A percentile compares a stretch with the other conserved stretches of the same genome.
Evolutionary conservation across 1,284 basidiomycete species (phyloP).

Genomic region (Marasmius tenuissimus): DNA sequence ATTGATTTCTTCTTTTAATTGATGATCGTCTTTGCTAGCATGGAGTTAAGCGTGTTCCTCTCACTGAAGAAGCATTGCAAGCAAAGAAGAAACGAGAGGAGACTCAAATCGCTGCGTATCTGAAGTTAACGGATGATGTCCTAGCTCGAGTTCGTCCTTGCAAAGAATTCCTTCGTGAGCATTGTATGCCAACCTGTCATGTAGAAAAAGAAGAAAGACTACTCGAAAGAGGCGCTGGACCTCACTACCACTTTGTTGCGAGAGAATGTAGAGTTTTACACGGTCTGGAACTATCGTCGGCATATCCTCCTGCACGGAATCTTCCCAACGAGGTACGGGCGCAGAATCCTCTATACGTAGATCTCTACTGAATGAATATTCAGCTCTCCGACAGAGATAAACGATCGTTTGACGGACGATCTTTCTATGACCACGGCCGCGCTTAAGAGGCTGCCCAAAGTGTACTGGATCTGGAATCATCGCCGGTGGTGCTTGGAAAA

Average conservation of each 20-base stretch:
- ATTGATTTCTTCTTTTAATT: neutral
- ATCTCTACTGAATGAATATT: neutral
- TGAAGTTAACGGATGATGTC: slow-evolving; percentile 64
- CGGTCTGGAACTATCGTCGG: slow-evolving; percentile 90
- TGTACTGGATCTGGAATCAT: slow-evolving; percentile 98
- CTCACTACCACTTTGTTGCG: slow-evolving; percentile 78
- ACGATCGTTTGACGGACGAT: slow-evolving; percentile 69
- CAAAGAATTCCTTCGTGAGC: neutral
- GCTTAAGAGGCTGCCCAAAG: slow-evolving; percentile 85
- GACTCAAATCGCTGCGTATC: slow-evolving; percentile 75
- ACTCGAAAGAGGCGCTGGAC: slow-evolving; percentile 67
- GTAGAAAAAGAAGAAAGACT: slow-evolving; percentile 70
- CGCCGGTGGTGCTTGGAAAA: slow-evolving; percentile 90
- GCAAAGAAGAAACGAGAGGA: slow-evolving; percentile 44
- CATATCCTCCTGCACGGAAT: slow-evolving; percentile 74
- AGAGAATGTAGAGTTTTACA: slow-evolving; percentile 89
- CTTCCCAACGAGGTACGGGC: slow-evolving; percentile 62
- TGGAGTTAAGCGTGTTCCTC: neutral
- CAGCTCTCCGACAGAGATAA: slow-evolving; percentile 64
- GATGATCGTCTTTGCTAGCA: neutral
- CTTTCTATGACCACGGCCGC: slow-evolving; percentile 79
- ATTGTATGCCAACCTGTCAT: slow-evolving; percentile 5
- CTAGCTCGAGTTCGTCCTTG: slow-evolving; percentile 56
- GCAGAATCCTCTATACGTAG: neutral
- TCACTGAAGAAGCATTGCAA: neutral